Evolutionary conservation across 164 flowering plant species (phyloP).

Genomic region (Paratinospora sagittata): DNA sequence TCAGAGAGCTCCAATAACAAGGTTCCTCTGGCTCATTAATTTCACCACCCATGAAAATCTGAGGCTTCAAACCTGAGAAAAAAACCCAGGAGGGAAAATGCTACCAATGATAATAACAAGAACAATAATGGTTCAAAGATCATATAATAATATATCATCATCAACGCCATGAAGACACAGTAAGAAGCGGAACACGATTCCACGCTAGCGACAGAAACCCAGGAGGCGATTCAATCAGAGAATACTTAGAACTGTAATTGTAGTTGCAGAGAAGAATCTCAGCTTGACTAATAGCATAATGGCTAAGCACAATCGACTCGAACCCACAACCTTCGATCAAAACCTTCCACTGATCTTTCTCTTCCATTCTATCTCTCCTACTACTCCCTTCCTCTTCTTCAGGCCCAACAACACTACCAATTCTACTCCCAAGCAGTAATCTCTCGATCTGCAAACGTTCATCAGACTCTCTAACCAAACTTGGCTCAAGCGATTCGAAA

Average conservation of each 20-base stretch:
- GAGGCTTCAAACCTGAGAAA: too few species aligned
- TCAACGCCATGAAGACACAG: conserved; percentile 91
- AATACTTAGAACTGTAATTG: conserved; percentile 55
- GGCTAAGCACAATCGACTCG: conserved; percentile 52
- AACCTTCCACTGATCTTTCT: conserved; percentile 52
- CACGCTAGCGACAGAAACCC: conserved; percentile 83
- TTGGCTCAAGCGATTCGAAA: conserved; percentile 87
- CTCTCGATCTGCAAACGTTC: conserved; percentile 62
- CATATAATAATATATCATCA: background rate
- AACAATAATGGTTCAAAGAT: background rate
- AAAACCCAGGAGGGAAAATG: too few species aligned
- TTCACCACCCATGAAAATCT: too few species aligned
- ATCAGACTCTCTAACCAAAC: conserved; percentile 47
- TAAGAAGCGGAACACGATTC: conserved; percentile 66
- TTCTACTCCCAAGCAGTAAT: conserved; percentile 52
- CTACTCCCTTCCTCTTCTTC: conserved; percentile 28
- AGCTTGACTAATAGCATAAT: conserved; percentile 87
- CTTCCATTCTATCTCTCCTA: conserved; percentile 60
- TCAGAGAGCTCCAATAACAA: background rate
- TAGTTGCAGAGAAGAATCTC: conserved; percentile 74
- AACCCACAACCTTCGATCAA: conserved; percentile 71
- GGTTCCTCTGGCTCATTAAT: background rate
- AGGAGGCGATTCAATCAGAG: conserved; percentile 53
- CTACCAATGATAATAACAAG: background rate
- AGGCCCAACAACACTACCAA: conserved; percentile 44